These are phyloP conservation scores for Hypomontagnella submonticulosa DNA, from an alignment of 495 filamentous ascomycete species.

Conservation along the genomic window DNA sequence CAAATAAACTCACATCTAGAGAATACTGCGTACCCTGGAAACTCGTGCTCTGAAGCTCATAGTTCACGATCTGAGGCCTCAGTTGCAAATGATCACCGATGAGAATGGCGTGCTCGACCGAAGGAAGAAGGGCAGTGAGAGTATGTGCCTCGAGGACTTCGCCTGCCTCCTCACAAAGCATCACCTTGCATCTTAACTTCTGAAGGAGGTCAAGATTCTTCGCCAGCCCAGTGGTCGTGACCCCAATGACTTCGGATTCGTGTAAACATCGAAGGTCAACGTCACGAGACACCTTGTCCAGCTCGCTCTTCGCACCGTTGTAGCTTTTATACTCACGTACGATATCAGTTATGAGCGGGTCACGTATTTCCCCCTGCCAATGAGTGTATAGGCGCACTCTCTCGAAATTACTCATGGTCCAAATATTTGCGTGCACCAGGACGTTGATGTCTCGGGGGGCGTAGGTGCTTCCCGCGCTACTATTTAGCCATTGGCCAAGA, in stretches of 20 bases:
- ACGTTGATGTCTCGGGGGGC: constrained; percentile 19
- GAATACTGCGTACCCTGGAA: constrained; percentile 64
- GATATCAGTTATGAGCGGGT: constrained; percentile 51
- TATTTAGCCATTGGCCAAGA: constrained; percentile 35
- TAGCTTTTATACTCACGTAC: constrained; percentile 48
- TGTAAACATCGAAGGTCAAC: constrained; percentile 63
- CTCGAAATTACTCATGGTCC: constrained; percentile 46
- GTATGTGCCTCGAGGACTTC: constrained; percentile 80
- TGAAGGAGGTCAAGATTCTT: constrained; percentile 70
- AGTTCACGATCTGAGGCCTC: constrained; percentile 74
- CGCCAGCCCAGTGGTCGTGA: constrained; percentile 81
- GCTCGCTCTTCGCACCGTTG: constrained; percentile 43
- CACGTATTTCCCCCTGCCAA: constrained; percentile 61
- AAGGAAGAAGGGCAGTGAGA: constrained; percentile 74
- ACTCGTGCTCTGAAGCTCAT: constrained; percentile 70
- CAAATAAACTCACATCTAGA: constrained; percentile 75
- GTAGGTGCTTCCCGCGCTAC: not conserved
- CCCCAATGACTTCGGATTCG: constrained; percentile 72
- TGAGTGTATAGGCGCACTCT: constrained; percentile 49
- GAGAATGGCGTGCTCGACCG: constrained; percentile 75
- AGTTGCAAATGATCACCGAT: constrained; percentile 84
- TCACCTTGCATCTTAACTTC: constrained; percentile 69
- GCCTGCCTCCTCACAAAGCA: constrained; percentile 82
- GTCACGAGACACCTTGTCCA: constrained; percentile 58
- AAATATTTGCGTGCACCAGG: constrained; percentile 29